A percentile compares a stretch with the other conserved stretches of the same genome.
phyloP scores from a whole-genome alignment of 345 rosid genomes.

The Dipteronia dyeriana region DNA sequence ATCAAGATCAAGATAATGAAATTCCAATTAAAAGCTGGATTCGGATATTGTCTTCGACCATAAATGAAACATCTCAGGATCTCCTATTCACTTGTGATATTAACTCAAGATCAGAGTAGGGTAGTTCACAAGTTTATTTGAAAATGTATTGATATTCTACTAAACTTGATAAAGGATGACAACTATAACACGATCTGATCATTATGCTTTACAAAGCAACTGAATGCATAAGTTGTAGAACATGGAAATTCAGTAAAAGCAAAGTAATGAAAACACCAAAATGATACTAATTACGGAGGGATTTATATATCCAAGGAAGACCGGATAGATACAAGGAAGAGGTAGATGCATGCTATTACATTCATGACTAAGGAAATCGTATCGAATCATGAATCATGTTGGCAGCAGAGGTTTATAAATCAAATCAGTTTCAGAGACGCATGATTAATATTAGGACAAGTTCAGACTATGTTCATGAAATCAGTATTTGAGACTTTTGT shows the following conservation, averaged over 20 bases:
- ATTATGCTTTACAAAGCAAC: background rate
- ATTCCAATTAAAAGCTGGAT: constrained; percentile 2
- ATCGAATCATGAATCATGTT: background rate
- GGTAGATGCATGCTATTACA: background rate
- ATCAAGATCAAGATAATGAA: background rate
- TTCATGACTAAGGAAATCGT: background rate
- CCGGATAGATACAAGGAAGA: background rate
- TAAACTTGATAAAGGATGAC: background rate
- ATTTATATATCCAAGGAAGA: background rate
- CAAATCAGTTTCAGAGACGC: background rate
- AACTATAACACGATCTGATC: background rate
- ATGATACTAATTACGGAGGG: background rate
- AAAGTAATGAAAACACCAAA: background rate
- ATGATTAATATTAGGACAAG: background rate
- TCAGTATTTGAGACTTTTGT: background rate
- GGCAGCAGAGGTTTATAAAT: background rate
- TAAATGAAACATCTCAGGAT: no score
- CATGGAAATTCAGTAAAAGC: background rate
- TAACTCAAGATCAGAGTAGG: background rate
- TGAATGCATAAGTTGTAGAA: background rate
- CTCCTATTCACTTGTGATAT: background rate
- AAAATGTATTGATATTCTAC: no score
- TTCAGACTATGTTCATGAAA: background rate
- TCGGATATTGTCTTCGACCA: background rate
- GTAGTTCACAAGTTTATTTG: background rate